Base-by-base conservation (phyloP, 176 grass and related monocot genomes). In the Juncus inflexus region DNA sequence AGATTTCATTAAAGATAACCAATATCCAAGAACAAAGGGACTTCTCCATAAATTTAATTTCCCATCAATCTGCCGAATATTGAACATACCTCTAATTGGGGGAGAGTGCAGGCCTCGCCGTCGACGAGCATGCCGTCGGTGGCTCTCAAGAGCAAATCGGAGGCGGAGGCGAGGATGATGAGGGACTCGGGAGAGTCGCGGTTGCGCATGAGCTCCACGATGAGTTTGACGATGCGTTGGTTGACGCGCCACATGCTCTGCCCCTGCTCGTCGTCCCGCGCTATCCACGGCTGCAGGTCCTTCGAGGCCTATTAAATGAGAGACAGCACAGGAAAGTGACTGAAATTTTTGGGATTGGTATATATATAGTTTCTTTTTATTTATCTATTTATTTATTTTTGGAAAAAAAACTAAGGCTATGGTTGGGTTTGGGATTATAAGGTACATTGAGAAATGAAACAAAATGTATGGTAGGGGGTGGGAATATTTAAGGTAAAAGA, bases 111-210 rank as follows among this genome's bases (percentile, higher is more conserved):
- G 59, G 95, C 95, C 86, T 99, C 95, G 62, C 95, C 95, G 15
- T 99, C 95, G 9, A 99, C 83, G 5, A 99, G 85, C 78, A 99
- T 99, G 67, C 95, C 95, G 82, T 99, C 95, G 45, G 95, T 99
- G 40, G 95, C 95, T 55, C 95, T 88, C 41, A 99, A 85, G 49
- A 99, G 89, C 40, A 99, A 80, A 64, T 99, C 86, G 45, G 89
- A 94, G 72, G 89, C 83, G 62, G 88, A 83, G 50, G 88, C 89
- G 37, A 99, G 83, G 78, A 99, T 99, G 41, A 94, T 78, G 49
- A 99, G 62, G 40, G 68, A 70, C 81, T 99, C 95, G 74, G 95
- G 95, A 64, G 77, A 92, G 42, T 99, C 95, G 10, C 90, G 89
- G 52, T 94, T 99, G 62, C 95, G 92, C 89, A 99, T 86, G 77